Percentiles rank a stretch among this genome's conserved stretches.
phyloP scores from a whole-genome alignment of 768 basidiomycete species.

The Xerocomus brunneocitrinus region DNA sequence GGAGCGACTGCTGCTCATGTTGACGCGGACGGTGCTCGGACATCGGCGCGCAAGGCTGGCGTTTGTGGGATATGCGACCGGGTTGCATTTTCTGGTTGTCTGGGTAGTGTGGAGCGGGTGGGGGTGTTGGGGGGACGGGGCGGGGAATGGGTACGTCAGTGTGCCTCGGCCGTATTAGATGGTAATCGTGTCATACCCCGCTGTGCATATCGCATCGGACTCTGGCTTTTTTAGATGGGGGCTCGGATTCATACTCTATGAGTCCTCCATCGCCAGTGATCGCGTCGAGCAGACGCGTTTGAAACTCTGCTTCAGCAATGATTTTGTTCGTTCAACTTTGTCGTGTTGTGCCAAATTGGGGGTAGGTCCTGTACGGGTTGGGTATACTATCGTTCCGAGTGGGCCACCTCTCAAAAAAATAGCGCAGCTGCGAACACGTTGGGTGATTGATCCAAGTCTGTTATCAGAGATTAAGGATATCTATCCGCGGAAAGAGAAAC shows the following conservation, averaged over 20 bases:
- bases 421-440: not conserved
- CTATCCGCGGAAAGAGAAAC: too few relatives aligned
- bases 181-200: not conserved
- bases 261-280: too few relatives aligned
- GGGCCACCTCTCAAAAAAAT: not conserved
- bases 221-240: too few relatives aligned
- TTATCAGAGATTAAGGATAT: too few relatives aligned
- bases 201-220: not conserved
- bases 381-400: too few relatives aligned
- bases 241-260: too few relatives aligned
- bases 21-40: slow-evolving; percentile 83
- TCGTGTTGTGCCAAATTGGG: too few relatives aligned
- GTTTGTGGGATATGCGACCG: slow-evolving; percentile 83
- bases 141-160: slow-evolving; percentile 1
- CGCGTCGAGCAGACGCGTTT: too few relatives aligned
- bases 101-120: slow-evolving; percentile 55
- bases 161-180: slow-evolving; percentile 17
- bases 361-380: too few relatives aligned
- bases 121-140: slow-evolving; percentile 54
- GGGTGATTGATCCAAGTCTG: too few relatives aligned
- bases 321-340: too few relatives aligned
- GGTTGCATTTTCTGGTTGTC: slow-evolving; percentile 76
- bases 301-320: too few relatives aligned
- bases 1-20: slow-evolving; percentile 79
- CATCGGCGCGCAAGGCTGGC: slow-evolving; percentile 86